phyloP scores from a whole-genome alignment of 208 protist species.

The Naegleria gruberi region DNA sequence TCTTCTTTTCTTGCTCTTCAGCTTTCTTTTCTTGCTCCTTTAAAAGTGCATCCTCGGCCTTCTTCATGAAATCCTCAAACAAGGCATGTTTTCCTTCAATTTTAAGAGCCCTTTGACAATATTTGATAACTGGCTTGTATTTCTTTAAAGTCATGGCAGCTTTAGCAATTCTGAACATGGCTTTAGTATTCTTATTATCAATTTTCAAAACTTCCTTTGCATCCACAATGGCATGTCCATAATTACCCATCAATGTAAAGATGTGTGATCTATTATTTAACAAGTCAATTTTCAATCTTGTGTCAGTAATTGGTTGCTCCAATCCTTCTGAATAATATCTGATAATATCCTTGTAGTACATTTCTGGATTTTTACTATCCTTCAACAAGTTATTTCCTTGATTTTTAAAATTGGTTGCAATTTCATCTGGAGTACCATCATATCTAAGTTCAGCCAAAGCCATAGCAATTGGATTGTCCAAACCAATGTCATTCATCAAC shows the following conservation, averaged over 20 bases:
- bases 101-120: constrained; percentile 6
- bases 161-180: constrained; percentile 19
- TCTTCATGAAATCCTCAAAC: not conserved
- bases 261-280: constrained; percentile 21
- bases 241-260: not conserved
- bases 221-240: constrained; percentile 17
- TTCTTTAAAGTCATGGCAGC: not conserved
- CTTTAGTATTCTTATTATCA: not conserved
- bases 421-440: constrained; percentile 12
- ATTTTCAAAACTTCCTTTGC: not conserved
- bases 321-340: constrained; percentile 17
- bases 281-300: not conserved
- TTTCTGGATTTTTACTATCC: not conserved
- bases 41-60: not conserved
- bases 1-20: not conserved
- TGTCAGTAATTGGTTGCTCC: constrained; percentile 19
- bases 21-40: not conserved
- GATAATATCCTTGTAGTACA: not conserved
- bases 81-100: not conserved
- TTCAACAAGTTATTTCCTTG: constrained; percentile 16
- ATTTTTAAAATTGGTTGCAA: constrained; percentile 20
- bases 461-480: not conserved
- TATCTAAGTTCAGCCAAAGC: not conserved
- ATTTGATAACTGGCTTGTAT: not conserved
- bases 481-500: not conserved